Base-by-base conservation (phyloP, 176 grass and related monocot species). In the Poa annua region DNA sequence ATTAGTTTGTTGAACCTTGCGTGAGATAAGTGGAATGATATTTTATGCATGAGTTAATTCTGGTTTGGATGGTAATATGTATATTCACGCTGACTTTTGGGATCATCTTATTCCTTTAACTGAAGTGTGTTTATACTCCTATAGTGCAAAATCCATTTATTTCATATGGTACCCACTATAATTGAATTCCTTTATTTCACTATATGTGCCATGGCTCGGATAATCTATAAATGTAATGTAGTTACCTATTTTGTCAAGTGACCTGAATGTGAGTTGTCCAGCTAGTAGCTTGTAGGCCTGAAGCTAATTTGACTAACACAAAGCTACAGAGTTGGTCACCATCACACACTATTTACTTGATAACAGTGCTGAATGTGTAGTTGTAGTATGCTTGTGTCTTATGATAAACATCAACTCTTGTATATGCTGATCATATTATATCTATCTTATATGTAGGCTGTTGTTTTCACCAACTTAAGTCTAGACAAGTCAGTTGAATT, bases 381-480 rank as follows among this genome's bases (percentile, higher is more conserved):
- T 44, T 79, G 2, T 26, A 11, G 35, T 48, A 22, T 71, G 15
- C 17, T 19, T 55, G 11, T 25, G 16, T 19, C 65, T 42, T 42
- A 52, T 56, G 38, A 49, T 59, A 60, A 76, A 68, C 20, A 25
- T 52, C 26, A 57, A 80, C 13, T 51, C 25, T 61, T 64, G 52
- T 71, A 71, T 71, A 56, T 56, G 52, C 66, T 86, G 12, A 49
- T 21, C 25, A 64, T 33, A 35, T 51, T 86, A 11, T 42, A 83
- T 6, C 74, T 78, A 75, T 86, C 42, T 92, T 41, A 74, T 76
- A 66, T 92, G 66, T 88, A 94, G 92, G 89, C 67, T 85, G 89
- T 91, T 71, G 84, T 91, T 83, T 94, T 94, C 70, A 94, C 89
- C 48, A 82, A 94, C 49, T 83, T 91, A 76, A 81, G 73, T 81